Evolutionary conservation across 257 asterid species (phyloP).

Genomic region (Verbena officinalis): DNA sequence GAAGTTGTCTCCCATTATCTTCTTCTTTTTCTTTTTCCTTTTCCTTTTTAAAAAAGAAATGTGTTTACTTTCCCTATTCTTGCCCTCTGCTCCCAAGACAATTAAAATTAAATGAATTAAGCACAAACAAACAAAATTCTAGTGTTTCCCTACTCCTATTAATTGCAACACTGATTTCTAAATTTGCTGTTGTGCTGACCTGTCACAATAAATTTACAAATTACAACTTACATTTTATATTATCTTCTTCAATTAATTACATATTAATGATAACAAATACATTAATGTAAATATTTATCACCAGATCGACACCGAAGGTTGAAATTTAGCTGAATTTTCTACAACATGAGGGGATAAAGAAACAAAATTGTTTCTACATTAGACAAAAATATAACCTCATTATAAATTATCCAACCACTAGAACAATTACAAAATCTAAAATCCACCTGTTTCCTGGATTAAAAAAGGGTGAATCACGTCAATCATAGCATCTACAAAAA

Average conservation of each 20-base stretch:
- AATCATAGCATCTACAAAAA: not conserved
- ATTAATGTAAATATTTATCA: too few relatives aligned
- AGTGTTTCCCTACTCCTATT: slow-evolving; percentile 4
- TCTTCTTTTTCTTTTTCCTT: too few relatives aligned
- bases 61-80: not conserved
- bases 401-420: not conserved
- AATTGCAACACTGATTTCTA: not conserved
- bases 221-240: too few relatives aligned
- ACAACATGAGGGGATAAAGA: too few relatives aligned
- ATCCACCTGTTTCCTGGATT: not conserved
- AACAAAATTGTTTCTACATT: slow-evolving; percentile 17
- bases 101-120: not conserved
- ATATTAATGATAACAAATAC: too few relatives aligned
- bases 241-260: too few relatives aligned
- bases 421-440: not conserved
- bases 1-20: not conserved
- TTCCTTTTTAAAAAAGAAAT: too few relatives aligned
- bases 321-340: slow-evolving; percentile 19
- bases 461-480: not conserved
- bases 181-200: too few relatives aligned
- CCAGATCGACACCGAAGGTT: slow-evolving; percentile 7
- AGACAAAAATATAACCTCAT: slow-evolving; percentile 25
- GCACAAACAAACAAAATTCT: slow-evolving; percentile 27
- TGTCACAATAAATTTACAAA: too few relatives aligned
- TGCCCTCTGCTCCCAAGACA: not conserved